Evolutionary conservation across 108 stramenopile genomes (phyloP).

Genomic region (Nitzschia palea): DNA sequence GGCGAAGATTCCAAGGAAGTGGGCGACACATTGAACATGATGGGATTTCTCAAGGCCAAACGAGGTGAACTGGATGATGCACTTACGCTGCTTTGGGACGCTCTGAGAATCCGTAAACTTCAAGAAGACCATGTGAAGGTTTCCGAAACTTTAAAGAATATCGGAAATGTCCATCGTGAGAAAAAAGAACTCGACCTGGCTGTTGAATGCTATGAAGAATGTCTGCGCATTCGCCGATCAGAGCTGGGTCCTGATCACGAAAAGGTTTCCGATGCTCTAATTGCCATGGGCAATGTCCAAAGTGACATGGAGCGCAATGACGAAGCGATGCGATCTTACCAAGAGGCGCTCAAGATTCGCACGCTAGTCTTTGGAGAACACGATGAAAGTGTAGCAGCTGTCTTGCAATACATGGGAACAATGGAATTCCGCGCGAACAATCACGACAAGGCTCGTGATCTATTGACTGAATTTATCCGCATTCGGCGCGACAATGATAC

Average conservation of each 20-base stretch:
- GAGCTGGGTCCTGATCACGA: conserved; percentile 64
- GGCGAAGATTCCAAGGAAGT: conserved; percentile 63
- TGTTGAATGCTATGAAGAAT: conserved; percentile 70
- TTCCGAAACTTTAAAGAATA: conserved; percentile 77
- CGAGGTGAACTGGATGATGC: conserved; percentile 60
- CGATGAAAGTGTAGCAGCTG: conserved; percentile 55
- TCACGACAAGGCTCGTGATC: conserved; percentile 44
- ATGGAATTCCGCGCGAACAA: conserved; percentile 59
- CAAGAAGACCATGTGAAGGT: conserved; percentile 66
- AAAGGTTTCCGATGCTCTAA: conserved; percentile 64
- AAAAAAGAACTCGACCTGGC: conserved; percentile 58
- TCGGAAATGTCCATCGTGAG: conserved; percentile 75
- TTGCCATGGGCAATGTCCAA: conserved; percentile 66
- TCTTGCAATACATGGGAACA: conserved; percentile 68
- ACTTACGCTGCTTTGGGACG: conserved; percentile 52
- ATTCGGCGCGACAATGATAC: conserved; percentile 49
- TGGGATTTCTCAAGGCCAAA: conserved; percentile 71
- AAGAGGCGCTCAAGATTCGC: conserved; percentile 57
- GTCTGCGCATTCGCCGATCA: conserved; percentile 55
- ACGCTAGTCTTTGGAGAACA: conserved; percentile 35
- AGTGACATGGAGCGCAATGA: conserved; percentile 55
- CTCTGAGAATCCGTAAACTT: conserved; percentile 63
- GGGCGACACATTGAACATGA: conserved; percentile 77
- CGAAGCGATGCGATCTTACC: conserved; percentile 61
- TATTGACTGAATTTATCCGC: conserved; percentile 55